Base-by-base conservation (phyloP, 192 early-diverging fungal species). In the Phycomyces blakesleeanus region DNA sequence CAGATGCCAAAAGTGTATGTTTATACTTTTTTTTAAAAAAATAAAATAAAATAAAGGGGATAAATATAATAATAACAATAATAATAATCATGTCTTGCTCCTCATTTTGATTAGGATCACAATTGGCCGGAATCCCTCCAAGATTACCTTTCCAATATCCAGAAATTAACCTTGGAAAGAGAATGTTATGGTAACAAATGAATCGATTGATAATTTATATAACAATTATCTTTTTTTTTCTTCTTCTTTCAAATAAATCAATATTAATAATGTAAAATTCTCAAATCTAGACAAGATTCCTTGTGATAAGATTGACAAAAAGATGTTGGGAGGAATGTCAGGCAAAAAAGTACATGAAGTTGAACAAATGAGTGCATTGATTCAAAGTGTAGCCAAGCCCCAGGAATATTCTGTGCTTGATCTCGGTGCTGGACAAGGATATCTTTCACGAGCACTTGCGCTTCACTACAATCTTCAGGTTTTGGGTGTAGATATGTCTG, bases 361-460 rank as follows among this genome's bases (percentile, higher is more conserved):
- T 18, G 81, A 78, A 59, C 67, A 74, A 22, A 66, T 89, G 57
- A 81, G 85, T 14, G 55, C 69, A 0, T 47, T 88, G 21, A 89
- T 90, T 53, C 59, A 80, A 16, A 62, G 70, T n/a, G 60, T 87
- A 21, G 79, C 85, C 11, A 67, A 68, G 18, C 70, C 73, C 18
- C 61, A 68, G 18, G 22, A 59, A 3, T 69, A 66, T 24, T 73
- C 80, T 10, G 77, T 90, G 10, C 73, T 91, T 54, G 89, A 91
- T 73, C 65, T 91, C 21, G 89, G 90, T 7, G 85, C 87, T 40
- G 90, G 90, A 1, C 90, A 91, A 59, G 90, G 89, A 0, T 91
- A 91, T 57, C 71, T 90, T 5, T 84, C 84, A 37, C 76, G 83
- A 14, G 80, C 77, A 11, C 65, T 91, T 25, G 90, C 90, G 0